phyloP scores from a whole-genome alignment of 2,329 filamentous ascomycete species.

The Sarocladium kiliense region DNA sequence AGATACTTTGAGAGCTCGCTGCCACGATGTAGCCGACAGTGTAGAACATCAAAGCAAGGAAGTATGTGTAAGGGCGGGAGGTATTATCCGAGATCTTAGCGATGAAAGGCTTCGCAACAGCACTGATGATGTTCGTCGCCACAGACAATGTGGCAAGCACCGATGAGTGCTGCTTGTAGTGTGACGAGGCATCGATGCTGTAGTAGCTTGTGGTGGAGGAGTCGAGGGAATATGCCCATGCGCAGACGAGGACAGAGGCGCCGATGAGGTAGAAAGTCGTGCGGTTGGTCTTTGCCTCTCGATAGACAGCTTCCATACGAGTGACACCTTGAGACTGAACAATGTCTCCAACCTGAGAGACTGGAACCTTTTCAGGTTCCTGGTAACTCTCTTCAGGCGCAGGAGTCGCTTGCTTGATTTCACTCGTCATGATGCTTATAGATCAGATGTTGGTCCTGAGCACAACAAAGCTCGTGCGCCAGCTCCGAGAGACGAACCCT shows the following conservation, averaged over 20 bases:
- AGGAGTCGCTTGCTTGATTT: neutral
- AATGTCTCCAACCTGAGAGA: constrained; percentile 15
- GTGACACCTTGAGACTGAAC: constrained; percentile 21
- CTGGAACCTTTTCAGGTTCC: constrained; percentile 7
- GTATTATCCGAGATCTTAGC: constrained; percentile 59
- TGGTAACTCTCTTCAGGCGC: neutral
- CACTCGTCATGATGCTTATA: neutral
- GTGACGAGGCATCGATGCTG: constrained; percentile 22
- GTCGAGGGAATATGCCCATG: constrained; percentile 25
- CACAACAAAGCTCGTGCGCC: no score
- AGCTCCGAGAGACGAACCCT: neutral
- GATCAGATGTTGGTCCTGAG: neutral
- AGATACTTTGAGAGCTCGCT: constrained; percentile 46
- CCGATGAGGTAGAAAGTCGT: constrained; percentile 21
- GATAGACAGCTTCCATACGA: constrained; percentile 25
- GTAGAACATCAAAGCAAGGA: constrained; percentile 47
- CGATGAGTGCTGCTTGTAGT: constrained; percentile 23
- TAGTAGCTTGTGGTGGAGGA: constrained; percentile 23
- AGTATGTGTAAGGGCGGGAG: constrained; percentile 56
- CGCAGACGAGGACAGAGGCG: constrained; percentile 19
- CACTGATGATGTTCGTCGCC: constrained; percentile 33
- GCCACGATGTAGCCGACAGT: constrained; percentile 53
- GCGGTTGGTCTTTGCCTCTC: constrained; percentile 19
- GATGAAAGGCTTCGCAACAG: constrained; percentile 55
- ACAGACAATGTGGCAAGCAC: constrained; percentile 22